Base-by-base conservation (phyloP, 179 eudicot species). In the Silene noctiflora region DNA sequence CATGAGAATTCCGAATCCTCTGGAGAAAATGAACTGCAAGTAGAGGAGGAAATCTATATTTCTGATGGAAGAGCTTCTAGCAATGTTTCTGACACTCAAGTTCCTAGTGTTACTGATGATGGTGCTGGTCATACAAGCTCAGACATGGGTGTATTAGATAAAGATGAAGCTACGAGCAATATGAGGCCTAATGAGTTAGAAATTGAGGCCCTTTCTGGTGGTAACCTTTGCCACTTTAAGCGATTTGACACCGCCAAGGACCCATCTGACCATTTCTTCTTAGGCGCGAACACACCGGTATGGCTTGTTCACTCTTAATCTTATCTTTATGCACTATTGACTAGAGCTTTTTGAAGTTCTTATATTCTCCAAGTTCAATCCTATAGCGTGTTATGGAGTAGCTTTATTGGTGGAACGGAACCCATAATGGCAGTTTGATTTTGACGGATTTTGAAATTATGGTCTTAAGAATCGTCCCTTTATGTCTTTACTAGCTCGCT, bases 211-310 rank as follows among this genome's bases (percentile, higher is more conserved):
- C 73, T 75, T 48, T 74, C 58, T 76, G 85, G 77, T 58, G 89
- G 71, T 56, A 73, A 19, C 60, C 42, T 55, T 68, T 84, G 84
- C 78, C 72, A 82, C 78, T 93, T 96, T 79, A 96, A 86, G 83
- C 88, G 98, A 69, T 96, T 96, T 85, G 99, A 96, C 84, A 89
- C 89, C 25, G 92, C 88, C 58, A 88, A 89, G 83, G 96, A 96
- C 78, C 99, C 98, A 17, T 70, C 63, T 20, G 99, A 93, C 81
- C 96, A 96, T 85, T 80, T 90, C 81, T 96, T 80, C 80, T 83
- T 88, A 68, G 90, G 87, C 80, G 73, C 88, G 72, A 86, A 76
- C 77, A 77, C 76, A 72, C 87, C 81, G 86, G 99, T 93, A 78
- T 77, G 63, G 48, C 53, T 24, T 75, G 55, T 27, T 46, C 75